phyloP scores from a whole-genome alignment of 768 basidiomycete genomes.

The Cytidiella melzeri region DNA sequence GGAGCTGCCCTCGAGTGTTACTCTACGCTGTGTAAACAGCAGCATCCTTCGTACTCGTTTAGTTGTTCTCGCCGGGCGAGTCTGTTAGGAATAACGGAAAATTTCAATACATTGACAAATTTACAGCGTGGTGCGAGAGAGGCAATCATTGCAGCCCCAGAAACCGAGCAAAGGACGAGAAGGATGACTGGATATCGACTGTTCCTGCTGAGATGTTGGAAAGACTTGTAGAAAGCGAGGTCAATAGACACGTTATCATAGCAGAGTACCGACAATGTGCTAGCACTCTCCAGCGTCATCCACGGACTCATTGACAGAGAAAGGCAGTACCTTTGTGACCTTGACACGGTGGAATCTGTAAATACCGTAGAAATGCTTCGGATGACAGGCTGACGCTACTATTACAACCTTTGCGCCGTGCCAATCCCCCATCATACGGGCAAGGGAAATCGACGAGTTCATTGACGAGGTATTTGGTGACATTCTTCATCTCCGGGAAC shows the following conservation, averaged over 20 bases:
- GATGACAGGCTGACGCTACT: too few relatives aligned
- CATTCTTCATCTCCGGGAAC: conserved; percentile 78
- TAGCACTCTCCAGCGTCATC: conserved; percentile 45
- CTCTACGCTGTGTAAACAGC: conserved; percentile 78
- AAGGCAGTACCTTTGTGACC: conserved; percentile 82
- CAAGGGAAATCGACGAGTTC: conserved; percentile 66
- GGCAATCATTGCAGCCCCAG: conserved; percentile 11
- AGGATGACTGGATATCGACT: conserved; percentile 45
- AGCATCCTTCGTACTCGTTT: conserved; percentile 74
- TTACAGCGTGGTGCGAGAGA: conserved; percentile 17
- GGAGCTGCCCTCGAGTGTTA: conserved; percentile 89
- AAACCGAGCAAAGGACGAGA: conserved; percentile 21
- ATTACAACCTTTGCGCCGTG: conserved; percentile 46
- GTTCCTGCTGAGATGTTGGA: conserved; percentile 44
- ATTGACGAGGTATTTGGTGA: conserved; percentile 90
- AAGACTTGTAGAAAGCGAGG: conserved; percentile 68
- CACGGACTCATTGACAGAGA: conserved; percentile 86
- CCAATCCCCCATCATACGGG: conserved; percentile 51
- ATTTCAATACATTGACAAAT: too few relatives aligned
- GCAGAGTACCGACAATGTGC: not conserved
- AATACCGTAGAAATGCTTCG: conserved; percentile 18
- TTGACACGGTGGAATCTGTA: conserved; percentile 75
- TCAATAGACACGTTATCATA: conserved; percentile 68
- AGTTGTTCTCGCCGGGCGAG: conserved; percentile 69
- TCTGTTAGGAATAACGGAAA: conserved; percentile 1